Base-by-base conservation (phyloP, 345 rosid genomes). In the Lenwebbia sp. region DNA sequence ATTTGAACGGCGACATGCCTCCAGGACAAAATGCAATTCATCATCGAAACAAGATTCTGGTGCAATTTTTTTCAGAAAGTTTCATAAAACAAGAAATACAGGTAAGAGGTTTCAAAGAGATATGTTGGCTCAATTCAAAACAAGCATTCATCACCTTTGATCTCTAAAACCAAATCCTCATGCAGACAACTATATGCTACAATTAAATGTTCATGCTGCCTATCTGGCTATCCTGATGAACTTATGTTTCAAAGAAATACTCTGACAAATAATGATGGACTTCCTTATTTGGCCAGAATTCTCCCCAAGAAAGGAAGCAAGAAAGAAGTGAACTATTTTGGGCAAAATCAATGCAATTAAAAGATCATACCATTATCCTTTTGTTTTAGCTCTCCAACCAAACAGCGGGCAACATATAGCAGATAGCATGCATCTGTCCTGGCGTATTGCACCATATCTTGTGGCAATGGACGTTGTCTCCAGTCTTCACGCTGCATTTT, bases 1-100 rank as follows among this genome's bases (percentile, higher is more conserved):
- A 91, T 96, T 95, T 87, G 99, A 96, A 21, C 98, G 98, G 85
- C 97, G 94, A 92, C 92, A 90, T 87, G 96, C 95, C 98, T 97
- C 98, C 75, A 91, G 93, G 92, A 93, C 91, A 93, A 91, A 92
- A 91, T 86, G 88, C 90, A 93, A 91, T 89, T 90, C 91, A 84
- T 91, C 94, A 91, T 92, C 92, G 87, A 87, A 90, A 93, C 93
- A 92, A 88, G 93, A 91, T 90, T 95, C 98, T 94, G 97, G 89
- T 91, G 88, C 88, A 91, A 86, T 87, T 88, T 44, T 44, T 91
- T 91, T 89, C 26, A 70, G 93, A 92, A 89, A 88, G 85, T 62
- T 92, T 85, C 85, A 91, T 88, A 75, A 83, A 47, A 89, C 17
- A 87, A 87, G 55, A 84, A 88, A 87, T 57, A 82, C 60, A 41